Evolutionary conservation across 1,139 yeast species (phyloP), one percentile per base, ranked within the genome.

Genomic region (Candida pseudoviswanathii): DNA sequence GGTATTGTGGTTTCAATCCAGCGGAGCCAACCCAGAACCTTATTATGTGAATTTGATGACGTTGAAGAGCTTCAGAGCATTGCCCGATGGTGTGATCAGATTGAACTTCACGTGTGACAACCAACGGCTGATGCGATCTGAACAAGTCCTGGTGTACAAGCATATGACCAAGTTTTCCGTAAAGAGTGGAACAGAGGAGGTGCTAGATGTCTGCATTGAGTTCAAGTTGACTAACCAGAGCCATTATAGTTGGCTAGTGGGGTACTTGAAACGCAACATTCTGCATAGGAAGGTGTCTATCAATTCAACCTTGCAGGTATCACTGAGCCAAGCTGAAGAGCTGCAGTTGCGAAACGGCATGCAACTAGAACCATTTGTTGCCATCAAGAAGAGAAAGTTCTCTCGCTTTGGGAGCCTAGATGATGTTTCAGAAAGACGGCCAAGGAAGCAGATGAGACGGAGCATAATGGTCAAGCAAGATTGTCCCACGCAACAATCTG

Each of bases 31-130:
- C 34, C 36, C 45, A 25, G 43, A 33, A 5, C 39, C 57, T 5
- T 52, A 55, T 38, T 53, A 57, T 42, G 37, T 52, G 10, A 60
- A 60, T 41, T 51, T 61, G 32, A 30, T 41, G 9, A 48, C 52
- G 44, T 55, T 51, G 48, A 46, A 31, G 45, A 48, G 31, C n/a
- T 51, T 44, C 42, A 47, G 24, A 27, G 43, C 45, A 27, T 49
- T 41, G 40, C 57, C 51, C 38, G 57, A 39, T 44, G 51, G 39
- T 38, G 50, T 47, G 30, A 34, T 57, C 8, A 47, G 39, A 30
- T 46, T 60, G 8, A 36, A 36, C 22, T 47, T 59, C 30, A 39
- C 42, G 43, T 54, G 56, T 42, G 11, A 39, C 11, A 43, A 26
- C 8, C 27, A 43, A 26, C 44, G 56, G 22, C 41, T 48, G 5